A percentile compares a stretch with the other conserved stretches of the same genome.
phyloP scores from a whole-genome alignment of 306 rosid genomes.

The Vicia faba region DNA sequence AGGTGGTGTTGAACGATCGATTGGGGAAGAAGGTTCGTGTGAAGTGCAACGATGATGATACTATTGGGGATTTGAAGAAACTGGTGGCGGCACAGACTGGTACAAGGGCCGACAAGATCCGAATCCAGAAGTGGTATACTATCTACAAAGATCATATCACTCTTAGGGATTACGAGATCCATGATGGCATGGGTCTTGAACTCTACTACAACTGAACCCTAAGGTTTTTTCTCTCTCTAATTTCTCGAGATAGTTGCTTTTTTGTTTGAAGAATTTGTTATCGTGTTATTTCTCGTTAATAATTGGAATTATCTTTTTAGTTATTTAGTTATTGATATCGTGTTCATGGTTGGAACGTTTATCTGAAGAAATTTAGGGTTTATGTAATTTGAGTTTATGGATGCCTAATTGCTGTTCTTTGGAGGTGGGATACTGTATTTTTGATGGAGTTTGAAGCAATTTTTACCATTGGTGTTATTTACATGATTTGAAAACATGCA shows the following conservation, averaged over 20 bases:
- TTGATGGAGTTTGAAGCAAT: background rate
- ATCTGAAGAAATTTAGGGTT: background rate
- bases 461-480: background rate
- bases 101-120: slow-evolving; percentile 75
- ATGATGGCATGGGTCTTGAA: slow-evolving; percentile 97
- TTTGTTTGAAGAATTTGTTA: background rate
- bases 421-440: background rate
- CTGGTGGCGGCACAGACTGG: slow-evolving; percentile 97
- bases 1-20: slow-evolving; percentile 90
- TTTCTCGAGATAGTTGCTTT: background rate
- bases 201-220: slow-evolving; percentile 71
- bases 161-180: slow-evolving; percentile 86
- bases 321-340: background rate
- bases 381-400: background rate
- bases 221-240: background rate
- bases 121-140: slow-evolving; percentile 82
- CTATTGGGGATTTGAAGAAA: slow-evolving; percentile 91
- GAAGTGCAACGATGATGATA: slow-evolving; percentile 90
- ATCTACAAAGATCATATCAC: slow-evolving; percentile 91
- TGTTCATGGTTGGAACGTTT: background rate
- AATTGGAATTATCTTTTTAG: background rate
- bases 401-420: background rate
- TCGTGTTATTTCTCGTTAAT: background rate
- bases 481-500: background rate
- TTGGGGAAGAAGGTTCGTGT: slow-evolving; percentile 93